Conservation (phyloP, 257 asterid species). For the Ilex asprella region DNA sequence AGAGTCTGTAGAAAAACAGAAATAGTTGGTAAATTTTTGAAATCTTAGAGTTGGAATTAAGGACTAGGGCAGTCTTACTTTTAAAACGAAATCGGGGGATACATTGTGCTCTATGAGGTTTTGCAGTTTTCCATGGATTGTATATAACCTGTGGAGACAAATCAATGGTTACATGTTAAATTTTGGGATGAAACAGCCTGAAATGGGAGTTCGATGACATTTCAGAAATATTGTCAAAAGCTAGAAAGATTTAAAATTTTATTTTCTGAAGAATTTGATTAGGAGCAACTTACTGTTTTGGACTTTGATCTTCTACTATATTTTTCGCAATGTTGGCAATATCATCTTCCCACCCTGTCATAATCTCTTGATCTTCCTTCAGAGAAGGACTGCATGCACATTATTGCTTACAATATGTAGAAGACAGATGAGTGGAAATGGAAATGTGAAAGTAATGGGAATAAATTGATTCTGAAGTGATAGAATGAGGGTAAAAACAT, state of each 20-base stretch:
- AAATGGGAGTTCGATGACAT: neutral
- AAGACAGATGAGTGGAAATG: no score
- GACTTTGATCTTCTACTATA: slow-evolving; percentile 76
- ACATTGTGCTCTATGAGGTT: slow-evolving; percentile 75
- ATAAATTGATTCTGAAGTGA: no score
- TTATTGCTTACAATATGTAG: slow-evolving; percentile 11
- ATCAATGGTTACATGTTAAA: slow-evolving; percentile 12
- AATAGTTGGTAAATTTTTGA: slow-evolving; percentile 11
- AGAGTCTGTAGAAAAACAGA: slow-evolving; percentile 39
- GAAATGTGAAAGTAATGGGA: no score
- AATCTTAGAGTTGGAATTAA: slow-evolving; percentile 5
- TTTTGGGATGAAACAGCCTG: neutral
- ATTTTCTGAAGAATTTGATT: neutral
- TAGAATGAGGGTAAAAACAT: neutral
- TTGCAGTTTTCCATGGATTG: slow-evolving; percentile 68
- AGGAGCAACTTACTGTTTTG: slow-evolving; percentile 54
- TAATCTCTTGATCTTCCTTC: slow-evolving; percentile 54
- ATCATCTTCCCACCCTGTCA: slow-evolving; percentile 85
- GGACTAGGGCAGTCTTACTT: slow-evolving; percentile 34
- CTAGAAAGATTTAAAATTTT: neutral
- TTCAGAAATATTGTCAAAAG: neutral
- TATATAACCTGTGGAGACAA: slow-evolving; percentile 44
- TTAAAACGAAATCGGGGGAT: slow-evolving; percentile 66
- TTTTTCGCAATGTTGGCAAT: slow-evolving; percentile 60
- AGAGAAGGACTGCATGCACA: slow-evolving; percentile 37